Conservation (phyloP, 331 rosid species). For the Spiraea crenata region DNA sequence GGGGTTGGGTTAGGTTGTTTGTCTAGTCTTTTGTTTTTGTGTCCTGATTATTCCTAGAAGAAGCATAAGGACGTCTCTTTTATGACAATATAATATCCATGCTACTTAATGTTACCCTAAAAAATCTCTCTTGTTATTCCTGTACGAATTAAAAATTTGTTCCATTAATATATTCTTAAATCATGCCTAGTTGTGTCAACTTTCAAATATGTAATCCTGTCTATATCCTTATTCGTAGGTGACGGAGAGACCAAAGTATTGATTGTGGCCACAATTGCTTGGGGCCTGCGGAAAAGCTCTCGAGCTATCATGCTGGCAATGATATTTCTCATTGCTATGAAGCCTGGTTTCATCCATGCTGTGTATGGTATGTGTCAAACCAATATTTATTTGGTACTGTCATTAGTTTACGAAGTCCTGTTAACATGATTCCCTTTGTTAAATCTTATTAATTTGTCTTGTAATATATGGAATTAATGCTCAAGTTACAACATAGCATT, state of each 20-base stretch:
- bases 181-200: not conserved
- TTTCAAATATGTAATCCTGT: not conserved
- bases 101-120: too few relatives aligned
- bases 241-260: conserved; percentile 90
- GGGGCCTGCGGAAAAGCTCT: conserved; percentile 92
- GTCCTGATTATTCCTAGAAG: too few relatives aligned
- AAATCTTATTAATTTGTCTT: not conserved
- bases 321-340: conserved; percentile 86
- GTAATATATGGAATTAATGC: conserved; percentile 7
- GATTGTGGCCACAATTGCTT: conserved; percentile 95
- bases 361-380: conserved; percentile 72
- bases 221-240: conserved; percentile 42
- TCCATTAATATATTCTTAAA: not conserved
- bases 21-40: too few relatives aligned
- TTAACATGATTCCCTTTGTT: not conserved
- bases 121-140: too few relatives aligned
- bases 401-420: not conserved
- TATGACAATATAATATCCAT: too few relatives aligned
- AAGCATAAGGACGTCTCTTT: too few relatives aligned
- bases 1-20: not conserved
- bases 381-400: not conserved
- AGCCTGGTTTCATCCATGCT: conserved; percentile 98
- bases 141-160: not conserved
- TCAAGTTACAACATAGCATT: conserved; percentile 25
- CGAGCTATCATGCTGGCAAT: conserved; percentile 77